phyloP scores from a whole-genome alignment of 2,329 filamentous ascomycete species.

The Colletotrichum cereale region DNA sequence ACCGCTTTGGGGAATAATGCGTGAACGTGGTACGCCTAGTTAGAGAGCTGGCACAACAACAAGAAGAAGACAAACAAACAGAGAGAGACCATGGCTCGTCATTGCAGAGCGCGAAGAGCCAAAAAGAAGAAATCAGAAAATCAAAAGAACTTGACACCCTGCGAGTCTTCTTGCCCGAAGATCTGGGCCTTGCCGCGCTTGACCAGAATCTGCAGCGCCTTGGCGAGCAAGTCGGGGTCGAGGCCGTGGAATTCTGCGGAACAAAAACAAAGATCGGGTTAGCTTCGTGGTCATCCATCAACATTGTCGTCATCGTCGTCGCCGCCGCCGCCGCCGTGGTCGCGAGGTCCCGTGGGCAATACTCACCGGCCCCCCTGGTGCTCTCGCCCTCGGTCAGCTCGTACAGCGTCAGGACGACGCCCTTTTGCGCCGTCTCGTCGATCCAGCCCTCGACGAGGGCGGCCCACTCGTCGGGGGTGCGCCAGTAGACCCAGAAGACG shows the following conservation, averaged over 20 bases:
- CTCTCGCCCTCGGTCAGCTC: slow-evolving; percentile 91
- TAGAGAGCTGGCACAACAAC: slow-evolving; percentile 4
- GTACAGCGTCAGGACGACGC: slow-evolving; percentile 90
- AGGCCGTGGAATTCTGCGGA: slow-evolving; percentile 86
- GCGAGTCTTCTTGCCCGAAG: slow-evolving; percentile 88
- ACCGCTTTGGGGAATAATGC: slow-evolving; percentile 17
- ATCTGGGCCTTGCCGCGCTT: slow-evolving; percentile 94
- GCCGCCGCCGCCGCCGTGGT: not conserved
- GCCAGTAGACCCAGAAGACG: slow-evolving; percentile 85
- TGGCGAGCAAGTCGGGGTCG: slow-evolving; percentile 83
- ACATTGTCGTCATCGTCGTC: too few relatives aligned
- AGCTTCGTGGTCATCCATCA: slow-evolving; percentile 44
- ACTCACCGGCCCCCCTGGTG: slow-evolving; percentile 74
- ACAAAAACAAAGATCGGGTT: not conserved
- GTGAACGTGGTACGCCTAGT: slow-evolving; percentile 23
- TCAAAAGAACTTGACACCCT: slow-evolving; percentile 98
- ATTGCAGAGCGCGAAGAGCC: not conserved
- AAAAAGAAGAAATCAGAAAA: too few relatives aligned
- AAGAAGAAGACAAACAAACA: not conserved
- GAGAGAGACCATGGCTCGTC: slow-evolving; percentile 1
- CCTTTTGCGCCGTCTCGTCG: slow-evolving; percentile 89
- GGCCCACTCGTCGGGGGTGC: slow-evolving; percentile 91
- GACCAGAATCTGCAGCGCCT: slow-evolving; percentile 83
- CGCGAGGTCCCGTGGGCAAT: not conserved
- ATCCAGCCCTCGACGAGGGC: slow-evolving; percentile 82